Evolutionary conservation across 306 rosid genomes (phyloP).

Genomic region (Lagenaria siceraria): DNA sequence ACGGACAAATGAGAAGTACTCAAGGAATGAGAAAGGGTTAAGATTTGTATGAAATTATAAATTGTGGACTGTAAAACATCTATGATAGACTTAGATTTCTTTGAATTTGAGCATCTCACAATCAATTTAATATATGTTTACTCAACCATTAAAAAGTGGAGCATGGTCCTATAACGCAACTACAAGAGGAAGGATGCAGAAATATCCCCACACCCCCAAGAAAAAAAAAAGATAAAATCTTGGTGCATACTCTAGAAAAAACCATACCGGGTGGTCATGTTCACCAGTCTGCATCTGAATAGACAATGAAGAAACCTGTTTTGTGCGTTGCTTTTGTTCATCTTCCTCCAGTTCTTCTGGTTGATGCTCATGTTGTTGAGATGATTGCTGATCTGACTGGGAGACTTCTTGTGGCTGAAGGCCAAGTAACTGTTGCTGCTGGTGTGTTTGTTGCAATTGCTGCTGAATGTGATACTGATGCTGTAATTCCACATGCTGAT

Average conservation of each 20-base stretch:
- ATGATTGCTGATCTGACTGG: slow-evolving; percentile 16
- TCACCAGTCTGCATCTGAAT: slow-evolving; percentile 12
- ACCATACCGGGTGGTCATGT: slow-evolving; percentile 19
- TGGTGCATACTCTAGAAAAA: neutral
- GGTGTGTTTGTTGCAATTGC: slow-evolving; percentile 25
- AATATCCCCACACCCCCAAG: too few species aligned
- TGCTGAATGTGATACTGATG: slow-evolving; percentile 31
- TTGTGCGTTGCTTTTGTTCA: slow-evolving; percentile 18
- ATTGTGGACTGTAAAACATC: neutral
- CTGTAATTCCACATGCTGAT: slow-evolving; percentile 29
- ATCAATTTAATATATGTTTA: neutral
- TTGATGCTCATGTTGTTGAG: slow-evolving; percentile 12
- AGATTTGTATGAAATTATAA: neutral
- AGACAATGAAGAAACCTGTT: slow-evolving; percentile 4
- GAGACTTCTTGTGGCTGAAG: slow-evolving; percentile 13
- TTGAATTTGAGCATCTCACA: neutral
- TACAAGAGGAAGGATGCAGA: neutral
- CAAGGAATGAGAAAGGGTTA: neutral
- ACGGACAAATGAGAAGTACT: neutral
- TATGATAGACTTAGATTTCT: neutral
- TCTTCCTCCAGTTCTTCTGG: slow-evolving; percentile 24
- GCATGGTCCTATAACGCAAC: neutral
- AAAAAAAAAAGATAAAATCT: too few species aligned
- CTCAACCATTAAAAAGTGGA: neutral
- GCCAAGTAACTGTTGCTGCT: slow-evolving; percentile 23